phyloP scores from a whole-genome alignment of 768 basidiomycete species.

The Suillus americanus region DNA sequence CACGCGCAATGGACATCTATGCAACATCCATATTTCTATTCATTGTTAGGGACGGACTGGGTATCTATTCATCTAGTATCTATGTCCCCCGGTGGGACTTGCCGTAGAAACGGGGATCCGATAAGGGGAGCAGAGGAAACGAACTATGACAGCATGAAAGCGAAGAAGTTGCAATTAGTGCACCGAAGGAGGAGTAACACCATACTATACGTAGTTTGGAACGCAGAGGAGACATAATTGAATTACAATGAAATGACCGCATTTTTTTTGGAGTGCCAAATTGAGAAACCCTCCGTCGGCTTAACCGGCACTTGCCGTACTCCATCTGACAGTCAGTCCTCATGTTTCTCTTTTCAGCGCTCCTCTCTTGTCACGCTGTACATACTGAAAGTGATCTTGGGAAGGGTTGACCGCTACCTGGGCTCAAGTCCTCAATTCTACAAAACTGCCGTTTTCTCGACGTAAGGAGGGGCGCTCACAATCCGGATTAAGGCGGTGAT shows the following conservation, averaged over 20 bases:
- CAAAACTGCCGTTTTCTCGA: background rate
- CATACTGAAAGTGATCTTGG: background rate
- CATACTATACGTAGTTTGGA: constrained; percentile 9
- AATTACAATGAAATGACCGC: constrained; percentile 33
- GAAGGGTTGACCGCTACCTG: too few relatives aligned
- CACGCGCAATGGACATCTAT: constrained; percentile 25
- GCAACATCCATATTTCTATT: constrained; percentile 27
- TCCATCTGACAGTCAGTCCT: background rate
- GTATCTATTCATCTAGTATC: constrained; percentile 31
- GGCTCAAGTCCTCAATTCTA: background rate
- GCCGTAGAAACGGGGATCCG: constrained; percentile 4
- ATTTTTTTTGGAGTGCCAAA: constrained; percentile 14
- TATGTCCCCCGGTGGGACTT: constrained; percentile 26
- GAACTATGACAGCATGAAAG: constrained; percentile 14
- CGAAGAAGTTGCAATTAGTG: constrained; percentile 14
- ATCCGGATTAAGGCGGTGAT: background rate
- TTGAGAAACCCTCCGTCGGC: background rate
- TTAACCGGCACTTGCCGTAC: background rate
- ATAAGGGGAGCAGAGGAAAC: constrained; percentile 6
- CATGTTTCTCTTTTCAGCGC: background rate
- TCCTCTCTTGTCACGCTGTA: background rate
- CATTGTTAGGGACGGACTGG: constrained; percentile 18
- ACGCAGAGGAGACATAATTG: constrained; percentile 46
- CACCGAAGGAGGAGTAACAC: constrained; percentile 25
- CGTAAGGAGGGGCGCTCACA: background rate